Conservation (phyloP, 208 protist genomes). For the Strigomonas galati region DNA sequence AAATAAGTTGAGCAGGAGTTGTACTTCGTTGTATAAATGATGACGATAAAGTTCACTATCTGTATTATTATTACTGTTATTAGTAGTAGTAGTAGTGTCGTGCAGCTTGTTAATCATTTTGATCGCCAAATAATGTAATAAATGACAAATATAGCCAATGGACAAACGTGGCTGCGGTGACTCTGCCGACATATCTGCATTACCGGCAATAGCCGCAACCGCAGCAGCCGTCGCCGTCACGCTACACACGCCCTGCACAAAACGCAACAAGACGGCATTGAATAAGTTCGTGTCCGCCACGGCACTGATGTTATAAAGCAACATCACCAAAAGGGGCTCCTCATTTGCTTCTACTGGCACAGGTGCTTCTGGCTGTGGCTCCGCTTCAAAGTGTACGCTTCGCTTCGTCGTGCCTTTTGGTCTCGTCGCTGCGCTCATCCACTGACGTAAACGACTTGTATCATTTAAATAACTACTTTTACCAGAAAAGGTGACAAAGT, state of each 20-base stretch:
- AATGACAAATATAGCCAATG: background rate
- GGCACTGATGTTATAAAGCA: background rate
- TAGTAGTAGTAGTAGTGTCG: no score
- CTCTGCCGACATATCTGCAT: no score
- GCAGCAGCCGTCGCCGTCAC: background rate
- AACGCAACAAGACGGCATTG: slow-evolving; percentile 13
- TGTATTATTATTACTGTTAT: no score
- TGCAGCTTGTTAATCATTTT: background rate
- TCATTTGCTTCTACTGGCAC: slow-evolving; percentile 6
- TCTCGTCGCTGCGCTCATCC: background rate
- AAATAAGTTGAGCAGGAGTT: slow-evolving; percentile 22
- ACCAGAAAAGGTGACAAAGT: background rate
- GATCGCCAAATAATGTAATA: background rate
- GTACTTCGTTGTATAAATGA: slow-evolving; percentile 1
- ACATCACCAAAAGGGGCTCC: background rate
- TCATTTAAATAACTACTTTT: background rate
- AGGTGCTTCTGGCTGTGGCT: background rate
- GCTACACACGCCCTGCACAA: background rate
- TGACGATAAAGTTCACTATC: no score
- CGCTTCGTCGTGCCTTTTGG: background rate
- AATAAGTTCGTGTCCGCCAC: background rate
- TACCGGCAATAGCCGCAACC: no score
- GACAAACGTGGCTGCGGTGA: background rate
- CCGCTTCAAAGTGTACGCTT: background rate
- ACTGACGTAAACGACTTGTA: background rate